Conservation (phyloP, 2,329 filamentous ascomycete genomes). For the Mycosphaerelloides madeirae region DNA sequence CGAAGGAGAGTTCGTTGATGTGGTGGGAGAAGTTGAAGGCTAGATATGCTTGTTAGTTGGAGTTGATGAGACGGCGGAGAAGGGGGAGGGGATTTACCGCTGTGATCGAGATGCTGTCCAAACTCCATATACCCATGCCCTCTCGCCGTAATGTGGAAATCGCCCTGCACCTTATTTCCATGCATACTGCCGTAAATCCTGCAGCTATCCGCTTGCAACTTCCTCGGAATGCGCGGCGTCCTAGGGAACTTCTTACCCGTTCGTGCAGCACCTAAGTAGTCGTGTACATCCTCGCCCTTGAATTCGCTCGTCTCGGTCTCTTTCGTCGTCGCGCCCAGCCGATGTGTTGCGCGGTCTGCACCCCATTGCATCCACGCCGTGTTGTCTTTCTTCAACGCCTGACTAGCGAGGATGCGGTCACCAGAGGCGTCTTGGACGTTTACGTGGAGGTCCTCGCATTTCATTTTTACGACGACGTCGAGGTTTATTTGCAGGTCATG, state of each 20-base stretch:
- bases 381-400: constrained; percentile 66
- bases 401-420: constrained; percentile 80
- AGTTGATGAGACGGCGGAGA: not conserved
- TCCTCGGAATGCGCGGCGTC: constrained; percentile 61
- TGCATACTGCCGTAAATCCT: constrained; percentile 85
- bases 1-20: constrained; percentile 92
- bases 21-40: constrained; percentile 98
- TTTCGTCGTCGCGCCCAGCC: constrained; percentile 54
- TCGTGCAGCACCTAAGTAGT: constrained; percentile 73
- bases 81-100: constrained; percentile 48
- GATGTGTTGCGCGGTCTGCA: constrained; percentile 59
- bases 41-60: constrained; percentile 33
- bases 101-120: constrained; percentile 76
- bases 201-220: constrained; percentile 63
- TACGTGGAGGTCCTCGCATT: constrained; percentile 80
- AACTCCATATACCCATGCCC: constrained; percentile 90
- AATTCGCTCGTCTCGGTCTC: constrained; percentile 59
- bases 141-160: constrained; percentile 94
- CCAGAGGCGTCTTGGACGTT: constrained; percentile 96
- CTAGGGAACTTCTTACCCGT: constrained; percentile 62
- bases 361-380: constrained; percentile 83
- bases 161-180: constrained; percentile 93
- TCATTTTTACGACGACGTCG: constrained; percentile 87
- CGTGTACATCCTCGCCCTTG: constrained; percentile 79
- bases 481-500: constrained; percentile 90